These are phyloP conservation scores for Trichomonas tenax DNA, from an alignment of 208 protist species.

Conservation along the genomic window DNA sequence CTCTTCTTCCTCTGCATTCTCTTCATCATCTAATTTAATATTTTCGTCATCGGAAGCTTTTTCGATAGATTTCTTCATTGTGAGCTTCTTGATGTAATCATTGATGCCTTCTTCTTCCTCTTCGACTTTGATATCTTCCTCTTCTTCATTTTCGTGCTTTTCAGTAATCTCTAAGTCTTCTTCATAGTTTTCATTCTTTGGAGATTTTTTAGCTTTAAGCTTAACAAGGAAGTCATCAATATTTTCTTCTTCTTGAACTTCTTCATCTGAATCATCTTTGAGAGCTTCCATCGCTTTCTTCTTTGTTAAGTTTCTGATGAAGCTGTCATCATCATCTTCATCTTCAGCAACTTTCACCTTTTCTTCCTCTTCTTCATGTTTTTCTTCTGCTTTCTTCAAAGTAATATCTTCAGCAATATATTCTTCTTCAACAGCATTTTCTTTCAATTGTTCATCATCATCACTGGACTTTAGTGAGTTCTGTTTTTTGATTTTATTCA, in stretches of 20 bases:
- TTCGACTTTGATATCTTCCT: background rate
- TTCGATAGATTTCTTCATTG: background rate
- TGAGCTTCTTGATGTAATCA: background rate
- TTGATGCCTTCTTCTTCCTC: background rate
- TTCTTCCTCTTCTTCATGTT: background rate
- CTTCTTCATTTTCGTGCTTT: background rate
- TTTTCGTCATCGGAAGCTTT: no score
- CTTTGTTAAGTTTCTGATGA: background rate
- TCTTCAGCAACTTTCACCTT: background rate
- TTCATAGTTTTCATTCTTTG: no score
- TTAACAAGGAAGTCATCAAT: background rate
- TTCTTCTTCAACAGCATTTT: background rate
- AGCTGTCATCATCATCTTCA: background rate
- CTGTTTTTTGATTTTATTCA: background rate
- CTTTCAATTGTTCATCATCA: background rate
- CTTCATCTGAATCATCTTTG: background rate
- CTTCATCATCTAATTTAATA: no score
- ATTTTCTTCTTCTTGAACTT: constrained; percentile 1
- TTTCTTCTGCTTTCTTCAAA: background rate
- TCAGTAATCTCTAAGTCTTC: no score
- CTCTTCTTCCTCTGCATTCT: no score
- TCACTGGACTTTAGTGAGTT: background rate
- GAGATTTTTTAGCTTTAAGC: no score
- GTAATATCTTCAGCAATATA: no score
- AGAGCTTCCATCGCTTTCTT: background rate